phyloP scores from a whole-genome alignment of 257 asterid genomes.

The Primulina eburnea region DNA sequence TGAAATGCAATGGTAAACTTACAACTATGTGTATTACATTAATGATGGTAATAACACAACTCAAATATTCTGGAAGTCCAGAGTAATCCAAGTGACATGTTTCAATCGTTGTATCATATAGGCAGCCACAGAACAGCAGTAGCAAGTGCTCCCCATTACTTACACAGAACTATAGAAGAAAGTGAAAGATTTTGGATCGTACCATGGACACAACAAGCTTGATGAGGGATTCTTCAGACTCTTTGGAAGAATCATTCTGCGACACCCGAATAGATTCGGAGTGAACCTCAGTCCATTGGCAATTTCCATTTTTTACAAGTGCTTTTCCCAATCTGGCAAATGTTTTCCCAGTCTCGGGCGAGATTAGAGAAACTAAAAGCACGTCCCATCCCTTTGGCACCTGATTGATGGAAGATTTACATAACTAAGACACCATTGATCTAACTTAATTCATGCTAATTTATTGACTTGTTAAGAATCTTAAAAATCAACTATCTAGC shows the following conservation, averaged over 20 bases:
- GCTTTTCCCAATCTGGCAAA: constrained; percentile 66
- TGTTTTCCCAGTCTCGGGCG: constrained; percentile 70
- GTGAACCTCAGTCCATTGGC: constrained; percentile 76
- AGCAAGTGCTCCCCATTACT: too few species aligned
- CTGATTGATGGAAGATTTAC: constrained; percentile 32
- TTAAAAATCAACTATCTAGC: too few species aligned
- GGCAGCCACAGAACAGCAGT: too few species aligned
- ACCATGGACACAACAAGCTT: constrained; percentile 77
- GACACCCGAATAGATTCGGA: constrained; percentile 63
- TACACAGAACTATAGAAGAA: not conserved
- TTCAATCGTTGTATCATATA: too few species aligned
- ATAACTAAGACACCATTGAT: constrained; percentile 6
- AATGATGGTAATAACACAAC: not conserved
- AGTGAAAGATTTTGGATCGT: constrained; percentile 8
- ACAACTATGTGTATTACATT: not conserved
- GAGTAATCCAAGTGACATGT: too few species aligned
- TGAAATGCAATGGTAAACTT: constrained; percentile 22
- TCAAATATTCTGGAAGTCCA: too few species aligned
- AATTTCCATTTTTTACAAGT: constrained; percentile 59
- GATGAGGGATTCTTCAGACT: constrained; percentile 55
- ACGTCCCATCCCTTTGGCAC: constrained; percentile 99
- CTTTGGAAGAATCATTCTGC: constrained; percentile 50
- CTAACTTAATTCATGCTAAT: not conserved
- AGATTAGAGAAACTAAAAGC: constrained; percentile 50
- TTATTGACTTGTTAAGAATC: too few species aligned